phyloP scores from a whole-genome alignment of 2,329 filamentous ascomycete species.

The Penicillium glabrum region DNA sequence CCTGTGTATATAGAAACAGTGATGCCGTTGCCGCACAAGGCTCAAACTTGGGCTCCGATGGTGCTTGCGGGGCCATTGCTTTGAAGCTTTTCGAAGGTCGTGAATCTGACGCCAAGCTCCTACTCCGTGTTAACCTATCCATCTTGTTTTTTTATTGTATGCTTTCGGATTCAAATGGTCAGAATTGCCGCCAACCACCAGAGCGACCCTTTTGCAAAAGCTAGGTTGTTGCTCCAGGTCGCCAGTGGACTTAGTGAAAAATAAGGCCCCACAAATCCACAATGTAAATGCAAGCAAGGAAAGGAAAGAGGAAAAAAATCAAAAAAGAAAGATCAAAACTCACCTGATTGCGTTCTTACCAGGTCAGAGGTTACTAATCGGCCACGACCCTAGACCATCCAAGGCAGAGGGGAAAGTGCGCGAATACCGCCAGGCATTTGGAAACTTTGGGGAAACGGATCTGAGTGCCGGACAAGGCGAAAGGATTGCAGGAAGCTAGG shows the following conservation, averaged over 20 bases:
- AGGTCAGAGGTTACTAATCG: conserved; percentile 16
- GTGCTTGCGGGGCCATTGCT: conserved; percentile 43
- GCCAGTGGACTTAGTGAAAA: neutral
- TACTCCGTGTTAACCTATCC: conserved; percentile 61
- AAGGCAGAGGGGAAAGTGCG: conserved; percentile 14
- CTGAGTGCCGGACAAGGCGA: conserved; percentile 15
- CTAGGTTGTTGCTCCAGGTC: neutral
- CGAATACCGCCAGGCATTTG: conserved; percentile 20
- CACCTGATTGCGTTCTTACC: conserved; percentile 17
- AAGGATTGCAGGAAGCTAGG: conserved; percentile 8
- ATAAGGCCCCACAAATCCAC: neutral
- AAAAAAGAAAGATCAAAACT: conserved; percentile 14
- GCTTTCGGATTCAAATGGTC: neutral
- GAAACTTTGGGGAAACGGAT: conserved; percentile 6
- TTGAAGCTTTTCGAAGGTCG: conserved; percentile 53
- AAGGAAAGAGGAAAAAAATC: conserved; percentile 2
- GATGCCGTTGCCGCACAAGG: conserved; percentile 88
- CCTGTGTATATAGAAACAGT: conserved; percentile 85
- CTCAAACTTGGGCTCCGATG: conserved; percentile 61
- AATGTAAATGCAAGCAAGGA: neutral
- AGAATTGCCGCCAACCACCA: neutral
- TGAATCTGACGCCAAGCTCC: conserved; percentile 60
- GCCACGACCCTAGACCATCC: conserved; percentile 18
- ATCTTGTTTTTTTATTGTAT: conserved; percentile 38
- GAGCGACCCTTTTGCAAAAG: neutral